Percentiles rank a stretch among this genome's conserved stretches.
Conservation (phyloP, 805 yeast species). For the Scheffersomyces spartinae region DNA sequence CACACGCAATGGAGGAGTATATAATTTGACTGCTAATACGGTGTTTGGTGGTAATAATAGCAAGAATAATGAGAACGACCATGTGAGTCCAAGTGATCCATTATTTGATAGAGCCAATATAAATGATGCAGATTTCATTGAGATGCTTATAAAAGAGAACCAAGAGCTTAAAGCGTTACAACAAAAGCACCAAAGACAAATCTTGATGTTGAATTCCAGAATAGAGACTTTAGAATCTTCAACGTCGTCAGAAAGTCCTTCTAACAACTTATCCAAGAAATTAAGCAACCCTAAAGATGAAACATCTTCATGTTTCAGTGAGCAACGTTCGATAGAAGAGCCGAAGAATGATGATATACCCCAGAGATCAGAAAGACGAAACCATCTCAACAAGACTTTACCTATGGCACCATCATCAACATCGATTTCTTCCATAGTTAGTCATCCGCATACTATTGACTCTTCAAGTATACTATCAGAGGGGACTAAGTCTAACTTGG, state of each 20-base stretch:
- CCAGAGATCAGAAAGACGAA: slow-evolving; percentile 16
- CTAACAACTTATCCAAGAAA: neutral
- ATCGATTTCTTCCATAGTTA: slow-evolving; percentile 5
- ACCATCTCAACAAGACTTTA: slow-evolving; percentile 2
- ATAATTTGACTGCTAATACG: no score
- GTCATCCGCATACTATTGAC: slow-evolving; percentile 5
- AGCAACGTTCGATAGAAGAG: no score
- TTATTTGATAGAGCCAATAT: slow-evolving; percentile 19
- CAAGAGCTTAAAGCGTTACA: slow-evolving; percentile 22
- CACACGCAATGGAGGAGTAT: no score
- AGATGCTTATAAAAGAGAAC: slow-evolving; percentile 23
- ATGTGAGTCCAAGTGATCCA: slow-evolving; percentile 30
- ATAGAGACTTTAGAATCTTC: no score
- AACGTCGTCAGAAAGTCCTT: slow-evolving; percentile 4
- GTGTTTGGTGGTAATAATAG: no score
- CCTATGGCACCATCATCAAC: slow-evolving; percentile 4
- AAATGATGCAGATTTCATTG: slow-evolving; percentile 20
- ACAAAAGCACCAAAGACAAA: no score
- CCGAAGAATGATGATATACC: slow-evolving; percentile 13
- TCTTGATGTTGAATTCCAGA: no score
- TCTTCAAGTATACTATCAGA: slow-evolving; percentile 5
- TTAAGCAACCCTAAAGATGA: no score
- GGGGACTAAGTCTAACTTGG: slow-evolving; percentile 1
- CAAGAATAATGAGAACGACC: no score
- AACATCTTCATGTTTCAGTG: no score